Conservation (phyloP, 2,329 filamentous ascomycete genomes). For the Davidsoniella virescens region DNA sequence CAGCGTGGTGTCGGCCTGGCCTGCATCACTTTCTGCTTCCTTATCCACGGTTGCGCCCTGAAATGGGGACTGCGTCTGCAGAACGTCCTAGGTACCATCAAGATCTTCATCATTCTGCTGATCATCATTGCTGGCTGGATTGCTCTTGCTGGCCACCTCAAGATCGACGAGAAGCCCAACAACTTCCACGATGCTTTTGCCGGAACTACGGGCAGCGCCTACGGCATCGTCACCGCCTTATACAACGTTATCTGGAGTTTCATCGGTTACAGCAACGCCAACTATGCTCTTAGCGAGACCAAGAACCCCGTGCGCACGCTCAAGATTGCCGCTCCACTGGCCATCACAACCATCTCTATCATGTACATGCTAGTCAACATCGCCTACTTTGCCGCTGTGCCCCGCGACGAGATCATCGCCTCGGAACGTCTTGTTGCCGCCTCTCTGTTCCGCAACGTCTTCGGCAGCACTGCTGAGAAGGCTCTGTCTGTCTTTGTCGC, state of each 20-base stretch:
- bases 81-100: conserved; percentile 48
- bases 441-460: conserved; percentile 39
- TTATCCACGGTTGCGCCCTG: conserved; percentile 46
- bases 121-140: conserved; percentile 48
- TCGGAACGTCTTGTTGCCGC: conserved; percentile 36
- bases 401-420: conserved; percentile 35
- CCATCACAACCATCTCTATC: conserved; percentile 39
- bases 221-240: conserved; percentile 51
- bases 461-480: conserved; percentile 36
- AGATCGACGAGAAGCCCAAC: conserved; percentile 40
- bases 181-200: conserved; percentile 49
- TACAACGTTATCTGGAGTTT: conserved; percentile 61
- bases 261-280: conserved; percentile 52
- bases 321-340: conserved; percentile 46
- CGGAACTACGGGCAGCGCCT: conserved; percentile 48
- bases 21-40: conserved; percentile 46
- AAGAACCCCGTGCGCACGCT: conserved; percentile 48
- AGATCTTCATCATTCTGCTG: conserved; percentile 47
- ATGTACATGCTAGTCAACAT: conserved; percentile 53
- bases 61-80: conserved; percentile 53
- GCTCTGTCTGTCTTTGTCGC: conserved; percentile 50
- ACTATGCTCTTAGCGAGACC: conserved; percentile 49
- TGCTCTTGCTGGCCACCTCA: conserved; percentile 43
- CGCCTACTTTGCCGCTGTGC: conserved; percentile 46
- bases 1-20: conserved; percentile 50